Evolutionary conservation across 768 basidiomycete genomes (phyloP), one percentile per base, ranked within the genome.

Genomic region (Jaapia argillacea): DNA sequence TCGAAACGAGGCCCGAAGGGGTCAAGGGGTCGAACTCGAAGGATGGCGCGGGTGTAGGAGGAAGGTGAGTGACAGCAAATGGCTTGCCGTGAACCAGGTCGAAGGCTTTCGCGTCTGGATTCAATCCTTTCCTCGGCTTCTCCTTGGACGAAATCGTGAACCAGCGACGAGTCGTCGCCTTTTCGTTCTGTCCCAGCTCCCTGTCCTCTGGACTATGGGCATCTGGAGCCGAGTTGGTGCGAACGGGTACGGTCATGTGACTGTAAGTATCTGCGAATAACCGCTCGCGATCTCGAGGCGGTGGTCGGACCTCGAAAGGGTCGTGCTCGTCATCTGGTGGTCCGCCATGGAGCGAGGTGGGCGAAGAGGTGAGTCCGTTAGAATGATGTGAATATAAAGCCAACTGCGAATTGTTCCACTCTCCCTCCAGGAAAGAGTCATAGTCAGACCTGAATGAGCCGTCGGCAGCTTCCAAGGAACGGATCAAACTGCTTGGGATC

Each of bases 21-120:
- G 47, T 48, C 42, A 41, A 51, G 45, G 48, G 41, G 48, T 53
- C 49, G 36, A 50, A 53, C 25, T 10, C 22, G 37, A 22, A 10
- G 21, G 37, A 10, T 7, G 37, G 10, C 10, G 10, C 13, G 7
- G 37, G 37, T 7, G 10, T 22, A 21, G 37, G 37, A 22, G 22
- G 37, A 7, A 21, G 10, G 10, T 7, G 10, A 12, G 37, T 21
- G 41, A 46, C 41, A 46, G 44, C 33, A 52, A 51, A 23, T 24
- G 51, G 26, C 48, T 51, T 51, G 48, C 41, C 48, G 22, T 24
- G 63, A 26, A 66, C 61, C 40, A 84, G 66, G 54, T 70, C 79
- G 66, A 91, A 91, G 44, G 78, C 86, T 56, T 89, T 87, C 42
- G 88, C 88, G 59, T 83, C 84, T 1, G 88, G 88, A 60, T 91